phyloP scores from a whole-genome alignment of 129 eudicot genomes.

The Escallonia rubra region DNA sequence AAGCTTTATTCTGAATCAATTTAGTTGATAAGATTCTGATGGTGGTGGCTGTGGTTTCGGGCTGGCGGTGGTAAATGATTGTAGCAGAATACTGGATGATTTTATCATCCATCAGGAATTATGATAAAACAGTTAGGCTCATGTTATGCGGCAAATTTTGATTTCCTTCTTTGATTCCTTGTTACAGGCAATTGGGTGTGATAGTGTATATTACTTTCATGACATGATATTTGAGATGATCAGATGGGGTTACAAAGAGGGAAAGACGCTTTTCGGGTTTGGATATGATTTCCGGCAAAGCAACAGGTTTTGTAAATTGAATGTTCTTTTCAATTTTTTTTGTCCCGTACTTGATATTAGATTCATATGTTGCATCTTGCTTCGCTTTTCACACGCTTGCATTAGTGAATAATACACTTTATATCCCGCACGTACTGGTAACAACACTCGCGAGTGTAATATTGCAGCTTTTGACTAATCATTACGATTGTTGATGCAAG shows the following conservation, averaged over 20 bases:
- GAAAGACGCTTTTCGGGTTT: slow-evolving; percentile 92
- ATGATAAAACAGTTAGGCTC: not conserved
- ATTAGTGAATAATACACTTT: no score
- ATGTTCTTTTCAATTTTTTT: not conserved
- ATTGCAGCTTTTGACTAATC: no score
- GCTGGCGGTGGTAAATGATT: no score
- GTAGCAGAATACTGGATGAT: no score
- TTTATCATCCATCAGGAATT: not conserved
- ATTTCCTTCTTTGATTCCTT: not conserved
- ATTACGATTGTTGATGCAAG: no score
- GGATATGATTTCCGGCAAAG: slow-evolving; percentile 99
- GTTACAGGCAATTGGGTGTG: slow-evolving; percentile 72
- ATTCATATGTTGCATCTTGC: not conserved
- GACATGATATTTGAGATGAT: slow-evolving; percentile 88
- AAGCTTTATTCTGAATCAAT: no score
- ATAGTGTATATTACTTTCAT: slow-evolving; percentile 83
- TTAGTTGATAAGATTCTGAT: no score
- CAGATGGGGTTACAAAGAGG: slow-evolving; percentile 95
- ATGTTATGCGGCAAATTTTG: not conserved
- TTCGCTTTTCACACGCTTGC: not conserved
- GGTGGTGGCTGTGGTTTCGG: no score
- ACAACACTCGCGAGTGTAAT: no score
- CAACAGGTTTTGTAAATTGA: slow-evolving; percentile 51
- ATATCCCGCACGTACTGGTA: no score
- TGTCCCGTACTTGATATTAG: not conserved